Percentiles rank a stretch among this genome's conserved stretches.
These are phyloP conservation scores for maize (Zea mays) DNA, from an alignment of 176 grass and related monocot genomes.

Conservation along the genomic window Zm-B73-REFERENCE-NAM-5.0 NC_050100.1:129292501-129293000, in stretches of 20 bases:
- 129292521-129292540: neutral
- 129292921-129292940: conserved; percentile 25
- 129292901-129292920: conserved; percentile 2
- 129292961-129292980: conserved; percentile 28
- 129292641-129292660: neutral
- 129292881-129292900: conserved; percentile 28
- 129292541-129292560: neutral
- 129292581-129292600: conserved; percentile 26
- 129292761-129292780: conserved; percentile 82
- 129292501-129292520: neutral
- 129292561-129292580: conserved; percentile 37
- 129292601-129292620: conserved; percentile 46
- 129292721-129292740: conserved; percentile 17
- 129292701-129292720: conserved; percentile 30
- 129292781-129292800: conserved; percentile 86
- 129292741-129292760: conserved; percentile 48
- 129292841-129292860: conserved; percentile 26
- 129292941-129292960: conserved; percentile 24
- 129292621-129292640: conserved; percentile 27
- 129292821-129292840: conserved; percentile 28
- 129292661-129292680: conserved; percentile 13
- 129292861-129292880: conserved; percentile 32
- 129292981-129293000: conserved; percentile 37
- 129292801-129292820: conserved; percentile 54
- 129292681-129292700: neutral